phyloP scores from a whole-genome alignment of 345 rosid genomes.

The Anastatica hierochuntica region DNA sequence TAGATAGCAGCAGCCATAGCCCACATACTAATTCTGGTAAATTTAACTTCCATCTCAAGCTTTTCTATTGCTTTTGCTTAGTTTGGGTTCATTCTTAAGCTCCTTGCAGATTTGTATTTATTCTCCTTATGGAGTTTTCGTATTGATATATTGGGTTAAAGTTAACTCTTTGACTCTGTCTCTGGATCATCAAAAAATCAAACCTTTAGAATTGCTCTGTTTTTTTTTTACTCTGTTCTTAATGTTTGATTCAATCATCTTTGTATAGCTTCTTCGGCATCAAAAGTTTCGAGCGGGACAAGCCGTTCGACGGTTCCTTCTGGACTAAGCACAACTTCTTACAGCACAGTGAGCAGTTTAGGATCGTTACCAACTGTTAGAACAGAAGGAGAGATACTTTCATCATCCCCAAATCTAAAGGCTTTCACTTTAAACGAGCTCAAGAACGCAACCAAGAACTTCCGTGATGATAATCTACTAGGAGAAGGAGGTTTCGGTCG shows the following conservation, averaged over 20 bases:
- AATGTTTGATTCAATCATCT: slow-evolving; percentile 12
- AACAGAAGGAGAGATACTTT: slow-evolving; percentile 84
- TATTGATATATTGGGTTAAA: neutral
- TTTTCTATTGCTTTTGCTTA: neutral
- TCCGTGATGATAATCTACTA: slow-evolving; percentile 69
- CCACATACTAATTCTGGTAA: slow-evolving; percentile 51
- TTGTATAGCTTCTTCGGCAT: slow-evolving; percentile 48
- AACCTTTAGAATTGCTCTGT: slow-evolving; percentile 1
- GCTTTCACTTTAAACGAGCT: slow-evolving; percentile 67
- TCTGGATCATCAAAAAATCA: neutral
- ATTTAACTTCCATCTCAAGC: neutral
- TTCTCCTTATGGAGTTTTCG: neutral
- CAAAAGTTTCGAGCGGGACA: slow-evolving; percentile 55
- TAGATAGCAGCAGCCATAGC: slow-evolving; percentile 45
- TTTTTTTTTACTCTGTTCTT: neutral
- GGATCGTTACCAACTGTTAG: slow-evolving; percentile 53
- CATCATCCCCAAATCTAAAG: slow-evolving; percentile 77
- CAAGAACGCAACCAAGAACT: slow-evolving; percentile 84
- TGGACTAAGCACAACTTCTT: slow-evolving; percentile 44
- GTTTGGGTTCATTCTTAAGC: neutral
- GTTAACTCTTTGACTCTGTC: neutral
- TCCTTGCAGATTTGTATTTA: neutral
- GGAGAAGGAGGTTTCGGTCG: slow-evolving; percentile 97
- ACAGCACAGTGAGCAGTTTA: slow-evolving; percentile 35
- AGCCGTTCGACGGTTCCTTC: slow-evolving; percentile 58